Evolutionary conservation across 192 early-diverging fungal species (phyloP).

Genomic region (Funneliformis geosporum): DNA sequence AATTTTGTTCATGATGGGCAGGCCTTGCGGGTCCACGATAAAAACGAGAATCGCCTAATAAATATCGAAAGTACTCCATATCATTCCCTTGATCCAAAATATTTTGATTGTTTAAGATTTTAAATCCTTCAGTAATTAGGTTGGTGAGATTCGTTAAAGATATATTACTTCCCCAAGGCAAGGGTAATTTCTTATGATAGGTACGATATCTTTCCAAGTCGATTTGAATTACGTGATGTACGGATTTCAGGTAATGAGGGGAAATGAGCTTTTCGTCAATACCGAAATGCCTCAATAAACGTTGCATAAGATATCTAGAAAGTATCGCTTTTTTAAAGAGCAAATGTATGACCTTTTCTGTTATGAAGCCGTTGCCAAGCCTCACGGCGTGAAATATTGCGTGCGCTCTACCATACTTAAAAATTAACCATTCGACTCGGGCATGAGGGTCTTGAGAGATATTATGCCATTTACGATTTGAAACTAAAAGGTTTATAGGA

Average conservation of each 20-base stretch:
- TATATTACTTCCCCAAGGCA: constrained; percentile 1
- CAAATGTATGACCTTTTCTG: neutral
- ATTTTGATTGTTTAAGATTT: neutral
- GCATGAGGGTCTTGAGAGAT: too few relatives aligned
- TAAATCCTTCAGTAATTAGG: neutral
- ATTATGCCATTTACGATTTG: too few relatives aligned
- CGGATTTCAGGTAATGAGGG: neutral
- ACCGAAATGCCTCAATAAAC: neutral
- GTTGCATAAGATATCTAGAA: constrained; percentile 8
- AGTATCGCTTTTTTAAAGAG: neutral
- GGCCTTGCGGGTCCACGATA: neutral
- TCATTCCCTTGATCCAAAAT: neutral
- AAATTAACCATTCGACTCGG: too few relatives aligned
- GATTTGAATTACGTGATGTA: neutral
- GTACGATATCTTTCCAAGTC: neutral
- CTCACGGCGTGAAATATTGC: too few relatives aligned
- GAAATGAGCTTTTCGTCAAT: neutral
- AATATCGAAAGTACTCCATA: constrained; percentile 6
- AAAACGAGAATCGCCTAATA: neutral
- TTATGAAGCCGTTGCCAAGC: too few relatives aligned
- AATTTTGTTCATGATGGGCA: neutral
- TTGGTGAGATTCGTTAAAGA: neutral
- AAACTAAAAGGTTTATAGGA: too few relatives aligned
- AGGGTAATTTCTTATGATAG: constrained; percentile 1
- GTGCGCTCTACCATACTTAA: too few relatives aligned